Conservation (phyloP, 768 basidiomycete genomes). For the Tulasnella sp. region DNA sequence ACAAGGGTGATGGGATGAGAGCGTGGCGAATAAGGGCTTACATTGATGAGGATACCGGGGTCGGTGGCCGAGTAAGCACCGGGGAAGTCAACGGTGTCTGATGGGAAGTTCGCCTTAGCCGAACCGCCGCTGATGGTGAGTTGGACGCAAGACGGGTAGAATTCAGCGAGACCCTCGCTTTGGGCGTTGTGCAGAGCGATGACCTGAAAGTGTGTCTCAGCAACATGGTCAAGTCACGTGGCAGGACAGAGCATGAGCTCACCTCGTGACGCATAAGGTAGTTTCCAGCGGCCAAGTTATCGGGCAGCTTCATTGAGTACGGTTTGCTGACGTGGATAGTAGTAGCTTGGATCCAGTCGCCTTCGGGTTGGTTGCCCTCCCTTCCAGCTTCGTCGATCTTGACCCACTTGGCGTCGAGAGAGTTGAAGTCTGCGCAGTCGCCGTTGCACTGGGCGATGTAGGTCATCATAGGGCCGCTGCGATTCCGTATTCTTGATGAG, state of each 20-base stretch:
- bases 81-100: slow-evolving; percentile 56
- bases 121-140: slow-evolving; percentile 52
- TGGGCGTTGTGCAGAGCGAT: slow-evolving; percentile 68
- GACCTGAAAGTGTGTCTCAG: slow-evolving; percentile 40
- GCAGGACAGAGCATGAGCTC: neutral
- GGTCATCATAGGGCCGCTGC: slow-evolving; percentile 67
- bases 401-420: slow-evolving; percentile 64
- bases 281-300: slow-evolving; percentile 58
- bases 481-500: neutral
- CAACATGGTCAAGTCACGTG: neutral
- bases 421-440: slow-evolving; percentile 58
- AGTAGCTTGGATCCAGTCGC: slow-evolving; percentile 54
- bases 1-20: neutral
- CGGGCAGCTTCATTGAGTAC: slow-evolving; percentile 37
- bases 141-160: slow-evolving; percentile 70
- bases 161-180: slow-evolving; percentile 64
- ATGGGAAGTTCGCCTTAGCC: slow-evolving; percentile 38
- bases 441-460: slow-evolving; percentile 64
- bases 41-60: slow-evolving; percentile 59
- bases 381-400: slow-evolving; percentile 53
- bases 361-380: slow-evolving; percentile 37
- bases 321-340: slow-evolving; percentile 31
- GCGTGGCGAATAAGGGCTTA: neutral
- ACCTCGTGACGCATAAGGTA: slow-evolving; percentile 72
- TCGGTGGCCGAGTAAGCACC: slow-evolving; percentile 69